Evolutionary conservation across 2,329 filamentous ascomycete species (phyloP).

Genomic region (Dothideomycetes sp.): DNA sequence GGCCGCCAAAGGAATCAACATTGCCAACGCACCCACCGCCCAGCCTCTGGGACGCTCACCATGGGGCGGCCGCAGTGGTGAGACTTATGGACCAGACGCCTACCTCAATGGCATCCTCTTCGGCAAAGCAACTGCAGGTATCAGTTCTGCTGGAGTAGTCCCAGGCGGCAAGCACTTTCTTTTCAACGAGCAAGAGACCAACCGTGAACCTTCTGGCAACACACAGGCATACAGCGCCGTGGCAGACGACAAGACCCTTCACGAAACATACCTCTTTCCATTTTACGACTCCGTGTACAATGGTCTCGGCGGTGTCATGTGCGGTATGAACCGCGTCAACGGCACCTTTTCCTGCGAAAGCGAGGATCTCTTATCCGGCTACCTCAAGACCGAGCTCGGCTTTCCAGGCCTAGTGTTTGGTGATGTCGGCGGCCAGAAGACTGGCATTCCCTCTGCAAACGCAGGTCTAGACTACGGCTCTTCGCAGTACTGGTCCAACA

Average conservation of each 20-base stretch:
- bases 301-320: conserved; percentile 13
- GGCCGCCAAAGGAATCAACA: conserved; percentile 9
- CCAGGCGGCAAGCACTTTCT: conserved; percentile 42
- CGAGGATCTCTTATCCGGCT: conserved; percentile 33
- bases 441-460: background rate
- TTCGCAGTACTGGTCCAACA: background rate
- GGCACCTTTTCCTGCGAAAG: conserved; percentile 10
- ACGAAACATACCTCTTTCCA: conserved; percentile 22
- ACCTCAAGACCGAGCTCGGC: conserved; percentile 68
- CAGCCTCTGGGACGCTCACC: conserved; percentile 32
- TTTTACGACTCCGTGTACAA: conserved; percentile 17
- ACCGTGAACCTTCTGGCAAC: background rate
- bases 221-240: conserved; percentile 3
- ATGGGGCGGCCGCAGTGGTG: conserved; percentile 32
- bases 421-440: background rate
- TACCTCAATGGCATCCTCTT: conserved; percentile 31
- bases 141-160: conserved; percentile 30
- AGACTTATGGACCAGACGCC: conserved; percentile 28
- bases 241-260: conserved; percentile 16
- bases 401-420: conserved; percentile 72
- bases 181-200: conserved; percentile 48
- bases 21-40: conserved; percentile 10
- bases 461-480: conserved; percentile 53
- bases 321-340: conserved; percentile 11
- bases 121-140: conserved; percentile 27